These are phyloP conservation scores for Botryotinia convoluta DNA, from an alignment of 2,329 filamentous ascomycete species.

Conservation along the genomic window DNA sequence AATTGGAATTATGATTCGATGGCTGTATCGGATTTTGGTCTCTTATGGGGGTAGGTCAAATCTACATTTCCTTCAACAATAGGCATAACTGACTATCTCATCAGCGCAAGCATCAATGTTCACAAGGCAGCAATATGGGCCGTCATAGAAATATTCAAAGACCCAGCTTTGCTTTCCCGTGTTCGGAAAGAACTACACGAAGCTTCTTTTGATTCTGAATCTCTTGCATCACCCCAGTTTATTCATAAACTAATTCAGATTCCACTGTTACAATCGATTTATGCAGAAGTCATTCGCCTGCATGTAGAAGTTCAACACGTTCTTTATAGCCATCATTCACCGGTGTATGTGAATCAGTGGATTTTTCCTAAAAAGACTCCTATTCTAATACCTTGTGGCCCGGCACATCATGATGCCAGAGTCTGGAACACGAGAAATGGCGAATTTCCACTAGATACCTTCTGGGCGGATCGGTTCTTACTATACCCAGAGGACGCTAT, in stretches of 20 bases:
- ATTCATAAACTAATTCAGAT: background rate
- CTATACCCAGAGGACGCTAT: slow-evolving; percentile 34
- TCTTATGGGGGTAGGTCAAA: background rate
- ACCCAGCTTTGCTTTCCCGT: background rate
- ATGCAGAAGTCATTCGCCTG: slow-evolving; percentile 3
- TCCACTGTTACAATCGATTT: background rate
- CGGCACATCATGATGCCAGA: slow-evolving; percentile 22
- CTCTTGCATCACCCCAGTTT: background rate
- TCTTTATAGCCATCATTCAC: background rate
- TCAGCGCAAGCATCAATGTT: background rate
- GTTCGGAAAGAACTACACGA: background rate
- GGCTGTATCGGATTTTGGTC: background rate
- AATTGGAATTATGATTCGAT: background rate
- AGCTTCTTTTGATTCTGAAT: background rate
- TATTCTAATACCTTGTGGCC: background rate
- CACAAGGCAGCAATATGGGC: background rate
- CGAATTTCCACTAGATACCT: slow-evolving; percentile 35
- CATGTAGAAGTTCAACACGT: background rate
- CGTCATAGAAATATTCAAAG: slow-evolving; percentile 2
- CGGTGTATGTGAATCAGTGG: background rate
- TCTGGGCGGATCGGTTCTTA: slow-evolving; percentile 41
- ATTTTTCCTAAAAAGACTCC: background rate
- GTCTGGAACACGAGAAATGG: slow-evolving; percentile 37
- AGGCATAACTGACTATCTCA: background rate
- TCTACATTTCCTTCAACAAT: background rate